Percentiles rank a stretch among this genome's conserved stretches.
Evolutionary conservation across 2,329 filamentous ascomycete species (phyloP).

Genomic region (Clonostachys sp.): DNA sequence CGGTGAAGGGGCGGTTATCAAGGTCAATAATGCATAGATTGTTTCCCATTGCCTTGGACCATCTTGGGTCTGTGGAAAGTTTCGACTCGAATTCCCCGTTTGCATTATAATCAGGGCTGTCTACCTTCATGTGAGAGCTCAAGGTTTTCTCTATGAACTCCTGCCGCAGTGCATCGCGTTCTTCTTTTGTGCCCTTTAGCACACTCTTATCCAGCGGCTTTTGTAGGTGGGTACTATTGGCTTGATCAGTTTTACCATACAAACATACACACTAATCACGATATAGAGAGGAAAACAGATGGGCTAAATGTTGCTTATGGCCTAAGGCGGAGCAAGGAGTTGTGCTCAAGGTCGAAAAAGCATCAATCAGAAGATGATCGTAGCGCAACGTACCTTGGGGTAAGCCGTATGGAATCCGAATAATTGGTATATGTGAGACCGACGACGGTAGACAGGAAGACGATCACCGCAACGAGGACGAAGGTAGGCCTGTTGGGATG

Average conservation of each 20-base stretch:
- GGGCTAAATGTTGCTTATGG: too few relatives aligned
- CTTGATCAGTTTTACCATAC: too few relatives aligned
- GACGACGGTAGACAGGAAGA: slow-evolving; percentile 23
- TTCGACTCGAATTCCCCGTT: slow-evolving; percentile 24
- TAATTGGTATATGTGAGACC: slow-evolving; percentile 20
- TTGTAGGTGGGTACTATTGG: too few relatives aligned
- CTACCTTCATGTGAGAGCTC: slow-evolving; percentile 18
- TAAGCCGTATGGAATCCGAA: too few relatives aligned
- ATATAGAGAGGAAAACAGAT: too few relatives aligned
- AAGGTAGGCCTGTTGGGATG: slow-evolving; percentile 15
- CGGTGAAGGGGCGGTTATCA: slow-evolving; percentile 32
- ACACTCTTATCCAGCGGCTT: too few relatives aligned
- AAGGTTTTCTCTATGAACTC: slow-evolving; percentile 24
- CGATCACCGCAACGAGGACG: slow-evolving; percentile 18
- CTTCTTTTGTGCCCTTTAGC: too few relatives aligned
- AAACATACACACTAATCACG: too few relatives aligned
- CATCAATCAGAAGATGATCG: too few relatives aligned
- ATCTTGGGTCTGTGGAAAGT: slow-evolving; percentile 18
- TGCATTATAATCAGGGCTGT: slow-evolving; percentile 15
- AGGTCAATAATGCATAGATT: slow-evolving; percentile 39
- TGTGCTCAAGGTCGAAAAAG: too few relatives aligned
- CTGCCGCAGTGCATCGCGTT: slow-evolving; percentile 14
- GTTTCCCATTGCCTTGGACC: slow-evolving; percentile 25
- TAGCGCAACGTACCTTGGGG: too few relatives aligned
- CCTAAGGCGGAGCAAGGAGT: too few relatives aligned